phyloP scores from a whole-genome alignment of 768 basidiomycete genomes.

The Mrakia frigida region DNA sequence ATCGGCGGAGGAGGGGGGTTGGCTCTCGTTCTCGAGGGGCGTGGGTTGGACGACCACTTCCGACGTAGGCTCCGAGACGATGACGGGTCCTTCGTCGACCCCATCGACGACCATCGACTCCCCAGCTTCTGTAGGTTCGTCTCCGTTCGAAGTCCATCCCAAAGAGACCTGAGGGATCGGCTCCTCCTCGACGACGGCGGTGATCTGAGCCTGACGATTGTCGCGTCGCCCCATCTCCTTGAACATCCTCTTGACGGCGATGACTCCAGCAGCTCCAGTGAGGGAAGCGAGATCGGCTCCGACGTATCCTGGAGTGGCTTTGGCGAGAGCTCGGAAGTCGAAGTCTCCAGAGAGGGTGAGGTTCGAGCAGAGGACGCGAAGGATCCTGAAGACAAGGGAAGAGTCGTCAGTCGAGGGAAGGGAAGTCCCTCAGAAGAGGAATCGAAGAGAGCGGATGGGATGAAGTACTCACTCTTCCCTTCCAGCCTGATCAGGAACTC shows the following conservation, averaged over 20 bases:
- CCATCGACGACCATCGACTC: conserved; percentile 46
- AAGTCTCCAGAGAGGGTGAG: conserved; percentile 82
- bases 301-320: conserved; percentile 93
- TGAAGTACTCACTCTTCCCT: conserved; percentile 66
- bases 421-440: too few relatives aligned
- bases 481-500: conserved; percentile 86
- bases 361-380: conserved; percentile 76
- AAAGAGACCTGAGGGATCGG: background rate
- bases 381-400: conserved; percentile 57
- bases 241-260: conserved; percentile 95
- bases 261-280: conserved; percentile 87
- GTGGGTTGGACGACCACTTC: conserved; percentile 31
- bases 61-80: conserved; percentile 2
- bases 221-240: conserved; percentile 62
- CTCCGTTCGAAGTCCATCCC: conserved; percentile 18
- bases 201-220: conserved; percentile 49
- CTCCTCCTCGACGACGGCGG: conserved; percentile 12
- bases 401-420: background rate
- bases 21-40: conserved; percentile 8
- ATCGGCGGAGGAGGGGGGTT: conserved; percentile 3
- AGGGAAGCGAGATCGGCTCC: conserved; percentile 89
- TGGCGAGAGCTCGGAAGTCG: conserved; percentile 76
- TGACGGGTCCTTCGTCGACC: background rate
- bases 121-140: conserved; percentile 38
- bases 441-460: too few relatives aligned